phyloP scores from a whole-genome alignment of 352 stramenopile genomes.

The Pythium phragmiticola region DNA sequence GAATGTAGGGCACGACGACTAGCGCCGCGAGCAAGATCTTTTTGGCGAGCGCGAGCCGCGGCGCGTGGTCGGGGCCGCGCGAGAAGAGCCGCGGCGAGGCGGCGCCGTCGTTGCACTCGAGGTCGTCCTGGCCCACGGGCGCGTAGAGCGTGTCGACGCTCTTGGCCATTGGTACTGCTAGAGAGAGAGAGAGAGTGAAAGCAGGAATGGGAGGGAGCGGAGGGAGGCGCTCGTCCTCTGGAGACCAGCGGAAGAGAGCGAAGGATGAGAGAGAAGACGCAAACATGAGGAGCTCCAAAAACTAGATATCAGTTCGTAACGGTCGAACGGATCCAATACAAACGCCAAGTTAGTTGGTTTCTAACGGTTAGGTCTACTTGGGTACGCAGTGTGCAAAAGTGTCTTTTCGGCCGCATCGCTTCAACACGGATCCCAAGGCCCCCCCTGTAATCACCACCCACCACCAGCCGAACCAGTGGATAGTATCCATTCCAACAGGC shows the following conservation, averaged over 20 bases:
- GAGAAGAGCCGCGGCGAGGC: constrained; percentile 43
- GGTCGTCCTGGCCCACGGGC: constrained; percentile 66
- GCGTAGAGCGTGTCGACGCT: constrained; percentile 55
- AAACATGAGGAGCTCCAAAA: constrained; percentile 5
- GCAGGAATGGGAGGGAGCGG: not conserved
- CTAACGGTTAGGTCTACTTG: not conserved
- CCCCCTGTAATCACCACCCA: not conserved
- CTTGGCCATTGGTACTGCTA: constrained; percentile 14
- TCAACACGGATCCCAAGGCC: not conserved
- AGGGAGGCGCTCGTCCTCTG: constrained; percentile 1
- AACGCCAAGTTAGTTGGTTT: constrained; percentile 7
- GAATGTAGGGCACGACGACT: constrained; percentile 58
- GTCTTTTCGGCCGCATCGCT: not conserved
- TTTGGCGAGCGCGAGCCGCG: constrained; percentile 48
- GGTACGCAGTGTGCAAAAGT: not conserved
- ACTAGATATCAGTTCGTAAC: constrained; percentile 19
- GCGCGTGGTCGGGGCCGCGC: constrained; percentile 42
- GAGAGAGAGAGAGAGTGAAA: not conserved
- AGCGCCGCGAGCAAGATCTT: constrained; percentile 51
- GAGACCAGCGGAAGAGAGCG: too few species aligned
- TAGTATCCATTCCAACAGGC: too few species aligned
- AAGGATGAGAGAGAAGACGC: constrained; percentile 6
- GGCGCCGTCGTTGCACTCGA: constrained; percentile 47
- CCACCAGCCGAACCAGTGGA: not conserved
- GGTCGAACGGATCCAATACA: not conserved